phyloP scores from a whole-genome alignment of 202 grass and related monocot genomes.

The Bolboschoenoplectus hybrid region DNA sequence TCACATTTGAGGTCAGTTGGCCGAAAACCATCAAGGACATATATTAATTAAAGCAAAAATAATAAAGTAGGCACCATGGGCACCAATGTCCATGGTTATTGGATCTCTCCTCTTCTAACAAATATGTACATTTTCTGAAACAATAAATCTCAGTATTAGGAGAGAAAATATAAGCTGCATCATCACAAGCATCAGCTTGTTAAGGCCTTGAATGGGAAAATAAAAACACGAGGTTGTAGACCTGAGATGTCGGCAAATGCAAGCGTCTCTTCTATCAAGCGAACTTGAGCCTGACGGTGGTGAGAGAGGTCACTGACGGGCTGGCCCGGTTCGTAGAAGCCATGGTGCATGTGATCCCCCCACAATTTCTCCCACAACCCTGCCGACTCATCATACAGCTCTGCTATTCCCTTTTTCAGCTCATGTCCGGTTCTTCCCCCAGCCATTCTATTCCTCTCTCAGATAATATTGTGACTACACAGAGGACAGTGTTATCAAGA shows the following conservation, averaged over 20 bases:
- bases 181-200: background rate
- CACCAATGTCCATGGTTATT: no score
- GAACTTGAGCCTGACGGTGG: conserved; percentile 74
- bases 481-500: background rate
- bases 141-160: background rate
- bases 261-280: conserved; percentile 82
- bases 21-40: background rate
- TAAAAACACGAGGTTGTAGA: conserved; percentile 25
- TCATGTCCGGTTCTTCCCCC: conserved; percentile 24
- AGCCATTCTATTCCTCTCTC: conserved; percentile 33
- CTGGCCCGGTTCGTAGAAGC: conserved; percentile 67
- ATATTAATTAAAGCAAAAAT: background rate
- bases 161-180: background rate
- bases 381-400: conserved; percentile 84
- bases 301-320: conserved; percentile 48
- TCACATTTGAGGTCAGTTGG: conserved; percentile 1
- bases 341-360: conserved; percentile 98
- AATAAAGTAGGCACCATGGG: no score
- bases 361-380: conserved; percentile 72
- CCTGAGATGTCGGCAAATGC: conserved; percentile 71
- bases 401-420: conserved; percentile 82
- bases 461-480: conserved; percentile 4
- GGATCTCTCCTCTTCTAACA: background rate
- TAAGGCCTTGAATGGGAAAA: conserved; percentile 6
- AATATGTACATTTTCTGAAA: background rate